Conservation (phyloP, 768 basidiomycete species). For the Nidularia pulvinata region DNA sequence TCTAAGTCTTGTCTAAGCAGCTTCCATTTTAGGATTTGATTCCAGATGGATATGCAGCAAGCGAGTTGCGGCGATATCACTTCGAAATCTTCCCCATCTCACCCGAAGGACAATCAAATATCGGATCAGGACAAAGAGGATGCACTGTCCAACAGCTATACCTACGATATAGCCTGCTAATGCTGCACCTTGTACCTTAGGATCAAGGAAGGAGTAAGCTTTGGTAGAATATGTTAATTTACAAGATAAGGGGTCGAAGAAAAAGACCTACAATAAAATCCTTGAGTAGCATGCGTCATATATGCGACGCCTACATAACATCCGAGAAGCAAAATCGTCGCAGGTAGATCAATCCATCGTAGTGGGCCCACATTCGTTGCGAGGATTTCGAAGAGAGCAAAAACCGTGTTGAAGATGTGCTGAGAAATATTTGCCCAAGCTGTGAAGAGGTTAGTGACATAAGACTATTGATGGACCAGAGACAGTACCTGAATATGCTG, state of each 20-base stretch:
- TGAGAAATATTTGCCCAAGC: slow-evolving; percentile 59
- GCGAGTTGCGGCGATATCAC: too few relatives aligned
- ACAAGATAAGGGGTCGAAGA: not conserved
- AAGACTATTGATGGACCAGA: not conserved
- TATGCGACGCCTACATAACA: slow-evolving; percentile 67
- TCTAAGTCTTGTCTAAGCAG: too few relatives aligned
- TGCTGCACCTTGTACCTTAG: slow-evolving; percentile 31
- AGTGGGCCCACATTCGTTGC: slow-evolving; percentile 47
- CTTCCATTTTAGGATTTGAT: too few relatives aligned
- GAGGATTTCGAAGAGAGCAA: slow-evolving; percentile 57
- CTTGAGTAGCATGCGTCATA: slow-evolving; percentile 55
- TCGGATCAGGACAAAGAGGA: slow-evolving; percentile 53
- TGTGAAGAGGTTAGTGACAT: slow-evolving; percentile 11
- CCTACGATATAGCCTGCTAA: slow-evolving; percentile 64
- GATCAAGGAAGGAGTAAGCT: slow-evolving; percentile 70
- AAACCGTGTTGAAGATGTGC: slow-evolving; percentile 57
- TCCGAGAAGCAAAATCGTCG: slow-evolving; percentile 48
- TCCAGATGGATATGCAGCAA: too few relatives aligned
- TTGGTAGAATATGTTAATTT: not conserved
- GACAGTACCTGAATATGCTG: slow-evolving; percentile 33
- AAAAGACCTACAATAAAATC: slow-evolving; percentile 55
- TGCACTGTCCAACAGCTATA: slow-evolving; percentile 45
- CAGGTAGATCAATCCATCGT: slow-evolving; percentile 48
- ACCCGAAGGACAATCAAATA: slow-evolving; percentile 33
- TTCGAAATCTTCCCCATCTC: too few relatives aligned